phyloP scores from a whole-genome alignment of 176 grass and related monocot species.

The Otatea glauca region DNA sequence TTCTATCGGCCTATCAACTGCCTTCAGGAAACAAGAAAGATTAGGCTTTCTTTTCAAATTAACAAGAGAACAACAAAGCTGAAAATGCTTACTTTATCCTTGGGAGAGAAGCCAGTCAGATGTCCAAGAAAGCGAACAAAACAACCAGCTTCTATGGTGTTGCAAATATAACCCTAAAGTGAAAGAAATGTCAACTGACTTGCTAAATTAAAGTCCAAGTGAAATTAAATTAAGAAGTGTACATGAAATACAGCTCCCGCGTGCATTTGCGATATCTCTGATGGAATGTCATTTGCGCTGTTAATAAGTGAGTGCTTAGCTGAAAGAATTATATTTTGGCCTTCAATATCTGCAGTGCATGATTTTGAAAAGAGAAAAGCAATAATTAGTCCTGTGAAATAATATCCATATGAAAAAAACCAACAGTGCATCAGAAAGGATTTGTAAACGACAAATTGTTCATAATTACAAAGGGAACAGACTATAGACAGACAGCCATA shows the following conservation, averaged over 20 bases:
- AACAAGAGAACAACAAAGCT: conserved; percentile 16
- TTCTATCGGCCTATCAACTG: conserved; percentile 69
- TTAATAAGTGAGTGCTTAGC: conserved; percentile 86
- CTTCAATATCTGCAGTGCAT: conserved; percentile 73
- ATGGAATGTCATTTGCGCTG: conserved; percentile 72
- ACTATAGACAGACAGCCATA: conserved; percentile 22
- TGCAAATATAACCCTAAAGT: conserved; percentile 87
- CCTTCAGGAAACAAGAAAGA: conserved; percentile 62
- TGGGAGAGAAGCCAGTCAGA: conserved; percentile 91
- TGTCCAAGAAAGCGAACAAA: conserved; percentile 95
- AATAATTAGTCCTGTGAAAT: conserved; percentile 25
- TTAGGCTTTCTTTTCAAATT: conserved; percentile 43
- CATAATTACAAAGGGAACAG: neutral
- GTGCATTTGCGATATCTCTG: conserved; percentile 65
- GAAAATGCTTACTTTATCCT: conserved; percentile 78
- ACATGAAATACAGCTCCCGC: conserved; percentile 68
- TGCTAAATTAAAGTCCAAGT: conserved; percentile 10
- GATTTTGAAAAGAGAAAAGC: neutral
- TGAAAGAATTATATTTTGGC: conserved; percentile 81
- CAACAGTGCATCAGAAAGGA: conserved; percentile 11
- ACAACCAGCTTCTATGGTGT: conserved; percentile 93
- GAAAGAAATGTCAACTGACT: conserved; percentile 36
- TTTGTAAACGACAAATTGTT: conserved; percentile 1
- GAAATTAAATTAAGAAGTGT: conserved; percentile 44
- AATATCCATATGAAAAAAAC: neutral